Evolutionary conservation across 2,329 filamentous ascomycete species (phyloP).

Genomic region (Exophiala sideris): DNA sequence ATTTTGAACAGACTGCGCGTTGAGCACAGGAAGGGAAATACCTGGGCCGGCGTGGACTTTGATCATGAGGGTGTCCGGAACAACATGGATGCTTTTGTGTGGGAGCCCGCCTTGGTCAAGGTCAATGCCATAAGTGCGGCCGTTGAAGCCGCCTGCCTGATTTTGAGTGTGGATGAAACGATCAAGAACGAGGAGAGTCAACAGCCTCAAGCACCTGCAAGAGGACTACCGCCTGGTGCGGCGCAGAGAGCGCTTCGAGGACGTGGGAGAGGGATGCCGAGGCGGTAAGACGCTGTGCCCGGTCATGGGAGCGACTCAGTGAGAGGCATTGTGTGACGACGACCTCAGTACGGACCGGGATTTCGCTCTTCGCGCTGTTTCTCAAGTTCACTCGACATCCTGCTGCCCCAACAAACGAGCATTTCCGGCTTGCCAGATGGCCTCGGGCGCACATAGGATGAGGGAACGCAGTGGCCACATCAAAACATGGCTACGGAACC

Average conservation of each 20-base stretch:
- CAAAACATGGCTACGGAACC: too few relatives aligned
- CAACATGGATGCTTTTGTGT: constrained; percentile 94
- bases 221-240: constrained; percentile 72
- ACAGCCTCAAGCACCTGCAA: constrained; percentile 73
- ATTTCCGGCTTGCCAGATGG: not conserved
- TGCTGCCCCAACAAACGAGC: not conserved
- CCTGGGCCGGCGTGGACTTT: constrained; percentile 96
- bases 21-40: constrained; percentile 88
- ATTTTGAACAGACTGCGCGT: constrained; percentile 95
- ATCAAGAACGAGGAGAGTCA: constrained; percentile 96
- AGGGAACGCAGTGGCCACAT: not conserved
- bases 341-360: too few relatives aligned
- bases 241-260: constrained; percentile 84
- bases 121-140: constrained; percentile 95
- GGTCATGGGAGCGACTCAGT: not conserved
- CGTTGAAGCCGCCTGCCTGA: constrained; percentile 91
- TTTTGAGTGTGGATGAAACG: constrained; percentile 94
- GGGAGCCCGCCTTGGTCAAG: constrained; percentile 96
- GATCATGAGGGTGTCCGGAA: constrained; percentile 84
- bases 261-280: constrained; percentile 83
- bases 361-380: too few relatives aligned
- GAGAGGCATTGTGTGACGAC: not conserved
- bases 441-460: not conserved
- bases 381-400: too few relatives aligned
- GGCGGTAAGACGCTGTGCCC: constrained; percentile 53